These are phyloP conservation scores for Fusarium sambucinum DNA, from an alignment of 2,329 filamentous ascomycete genomes.

Conservation along the genomic window DNA sequence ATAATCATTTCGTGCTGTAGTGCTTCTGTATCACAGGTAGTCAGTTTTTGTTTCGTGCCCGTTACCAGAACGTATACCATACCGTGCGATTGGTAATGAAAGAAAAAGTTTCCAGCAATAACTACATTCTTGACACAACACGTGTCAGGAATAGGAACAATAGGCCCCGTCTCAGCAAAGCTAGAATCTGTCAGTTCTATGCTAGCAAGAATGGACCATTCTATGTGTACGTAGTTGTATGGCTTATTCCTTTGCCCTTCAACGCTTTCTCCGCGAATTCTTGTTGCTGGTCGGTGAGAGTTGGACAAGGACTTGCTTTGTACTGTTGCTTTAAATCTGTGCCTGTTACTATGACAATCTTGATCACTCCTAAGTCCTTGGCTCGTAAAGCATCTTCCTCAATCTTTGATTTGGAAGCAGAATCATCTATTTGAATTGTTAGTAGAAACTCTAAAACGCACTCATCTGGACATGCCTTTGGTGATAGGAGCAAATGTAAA, in stretches of 20 bases:
- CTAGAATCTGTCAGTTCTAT: not conserved
- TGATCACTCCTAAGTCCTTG: conserved; percentile 35
- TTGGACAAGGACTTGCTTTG: too few relatives aligned
- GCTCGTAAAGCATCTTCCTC: not conserved
- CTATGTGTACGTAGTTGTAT: conserved; percentile 36
- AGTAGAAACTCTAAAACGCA: not conserved
- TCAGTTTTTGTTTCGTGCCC: not conserved
- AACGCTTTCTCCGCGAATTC: conserved; percentile 41
- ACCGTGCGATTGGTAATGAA: conserved; percentile 45
- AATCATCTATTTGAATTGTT: conserved; percentile 7
- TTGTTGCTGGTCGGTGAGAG: not conserved
- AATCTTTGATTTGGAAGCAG: not conserved
- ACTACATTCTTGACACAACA: accelerated
- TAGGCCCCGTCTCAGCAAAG: not conserved
- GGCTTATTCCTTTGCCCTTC: conserved; percentile 47
- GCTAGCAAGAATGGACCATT: too few relatives aligned
- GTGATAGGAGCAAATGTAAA: conserved; percentile 38
- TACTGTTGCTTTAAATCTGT: too few relatives aligned
- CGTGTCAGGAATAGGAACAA: too few relatives aligned
- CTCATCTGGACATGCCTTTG: not conserved
- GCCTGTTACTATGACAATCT: too few relatives aligned
- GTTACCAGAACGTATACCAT: not conserved
- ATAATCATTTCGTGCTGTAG: conserved; percentile 44
- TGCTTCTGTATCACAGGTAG: conserved; percentile 20
- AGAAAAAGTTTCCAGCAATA: conserved; percentile 10